A percentile compares a stretch with the other conserved stretches of the same genome.
phyloP scores from a whole-genome alignment of 2,329 filamentous ascomycete genomes.

The Alternaria conjuncta region DNA sequence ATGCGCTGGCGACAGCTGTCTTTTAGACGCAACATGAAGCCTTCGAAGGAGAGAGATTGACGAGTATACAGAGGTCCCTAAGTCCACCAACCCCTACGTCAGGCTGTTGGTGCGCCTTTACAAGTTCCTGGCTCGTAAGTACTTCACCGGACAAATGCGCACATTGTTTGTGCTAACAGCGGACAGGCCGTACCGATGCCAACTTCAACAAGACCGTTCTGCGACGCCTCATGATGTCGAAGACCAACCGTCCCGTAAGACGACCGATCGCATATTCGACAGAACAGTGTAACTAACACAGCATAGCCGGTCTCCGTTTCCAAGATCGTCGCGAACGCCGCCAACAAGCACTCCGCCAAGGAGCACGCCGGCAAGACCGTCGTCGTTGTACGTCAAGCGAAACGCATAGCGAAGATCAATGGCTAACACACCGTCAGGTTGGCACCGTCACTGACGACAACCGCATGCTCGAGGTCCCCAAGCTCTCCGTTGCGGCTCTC shows the following conservation, averaged over 20 bases:
- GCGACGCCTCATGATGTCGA: constrained; percentile 96
- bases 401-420: neutral
- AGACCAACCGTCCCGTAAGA: constrained; percentile 79
- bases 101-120: constrained; percentile 98
- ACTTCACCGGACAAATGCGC: constrained; percentile 14
- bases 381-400: constrained; percentile 65
- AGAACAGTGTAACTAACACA: constrained; percentile 22
- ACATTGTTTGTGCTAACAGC: constrained; percentile 33
- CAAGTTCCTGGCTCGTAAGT: constrained; percentile 94
- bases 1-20: constrained; percentile 49
- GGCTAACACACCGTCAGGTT: constrained; percentile 52
- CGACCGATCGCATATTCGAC: neutral
- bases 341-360: constrained; percentile 58
- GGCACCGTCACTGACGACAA: constrained; percentile 98
- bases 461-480: constrained; percentile 81
- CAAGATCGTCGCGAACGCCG: constrained; percentile 73
- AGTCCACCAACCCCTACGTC: constrained; percentile 98
- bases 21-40: constrained; percentile 48
- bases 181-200: constrained; percentile 87
- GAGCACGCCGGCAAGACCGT: constrained; percentile 79
- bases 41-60: constrained; percentile 43
- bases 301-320: constrained; percentile 79
- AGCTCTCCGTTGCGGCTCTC: constrained; percentile 91
- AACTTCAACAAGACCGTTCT: constrained; percentile 99
- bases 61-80: constrained; percentile 57